Percentiles rank a stretch among this genome's conserved stretches.
phyloP scores from a whole-genome alignment of 2,329 filamentous ascomycete genomes.

The Colletotrichum ledebouriae region DNA sequence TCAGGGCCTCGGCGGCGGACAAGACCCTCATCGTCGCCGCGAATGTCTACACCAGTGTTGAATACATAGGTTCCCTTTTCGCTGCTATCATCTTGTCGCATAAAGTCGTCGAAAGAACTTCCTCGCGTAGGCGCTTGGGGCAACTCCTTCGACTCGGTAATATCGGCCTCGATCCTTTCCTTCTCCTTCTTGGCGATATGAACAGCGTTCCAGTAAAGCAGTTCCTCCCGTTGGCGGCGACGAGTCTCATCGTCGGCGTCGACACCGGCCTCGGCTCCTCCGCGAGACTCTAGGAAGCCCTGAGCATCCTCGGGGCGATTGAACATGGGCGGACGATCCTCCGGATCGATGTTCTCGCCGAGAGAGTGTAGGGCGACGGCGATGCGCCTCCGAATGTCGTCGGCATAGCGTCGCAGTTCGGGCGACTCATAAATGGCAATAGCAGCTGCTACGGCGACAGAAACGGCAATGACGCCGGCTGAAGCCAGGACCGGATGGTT shows the following conservation, averaged over 20 bases:
- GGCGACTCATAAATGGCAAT: conserved; percentile 75
- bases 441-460: conserved; percentile 69
- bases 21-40: conserved; percentile 58
- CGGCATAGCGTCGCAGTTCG: conserved; percentile 72
- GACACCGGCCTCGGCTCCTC: conserved; percentile 61
- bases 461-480: conserved; percentile 70
- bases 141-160: conserved; percentile 40
- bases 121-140: conserved; percentile 46
- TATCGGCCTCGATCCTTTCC: conserved; percentile 45
- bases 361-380: conserved; percentile 71
- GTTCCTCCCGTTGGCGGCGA: conserved; percentile 72
- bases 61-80: conserved; percentile 70
- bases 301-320: conserved; percentile 77
- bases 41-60: conserved; percentile 66
- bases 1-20: conserved; percentile 61
- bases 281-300: conserved; percentile 70
- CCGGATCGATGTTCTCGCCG: conserved; percentile 67
- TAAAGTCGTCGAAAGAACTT: conserved; percentile 71
- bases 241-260: conserved; percentile 74
- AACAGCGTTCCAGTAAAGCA: conserved; percentile 75
- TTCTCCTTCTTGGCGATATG: conserved; percentile 62
- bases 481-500: conserved; percentile 68
- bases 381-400: conserved; percentile 72
- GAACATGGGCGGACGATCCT: conserved; percentile 66
- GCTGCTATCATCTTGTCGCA: conserved; percentile 63